These are phyloP conservation scores for Pezicula radicicola DNA, from an alignment of 2,329 filamentous ascomycete species.

Conservation along the genomic window DNA sequence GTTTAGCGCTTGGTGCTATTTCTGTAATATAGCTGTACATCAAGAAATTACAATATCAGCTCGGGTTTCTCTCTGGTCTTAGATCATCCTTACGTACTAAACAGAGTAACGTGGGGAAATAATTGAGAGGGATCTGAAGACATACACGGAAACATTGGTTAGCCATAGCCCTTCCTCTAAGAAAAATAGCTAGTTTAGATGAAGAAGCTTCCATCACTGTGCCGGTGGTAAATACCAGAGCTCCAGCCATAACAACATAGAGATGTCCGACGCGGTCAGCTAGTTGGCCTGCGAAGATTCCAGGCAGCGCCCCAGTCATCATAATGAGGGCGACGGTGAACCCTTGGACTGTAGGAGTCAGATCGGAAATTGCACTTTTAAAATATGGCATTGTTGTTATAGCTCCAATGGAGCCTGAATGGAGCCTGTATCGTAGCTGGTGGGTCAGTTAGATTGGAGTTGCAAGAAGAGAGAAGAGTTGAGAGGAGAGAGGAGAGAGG, in stretches of 20 bases:
- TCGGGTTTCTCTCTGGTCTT: too few relatives aligned
- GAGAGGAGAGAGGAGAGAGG: neutral
- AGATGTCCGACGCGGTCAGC: conserved; percentile 46
- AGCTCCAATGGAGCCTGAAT: too few relatives aligned
- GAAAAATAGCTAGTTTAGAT: conserved; percentile 45
- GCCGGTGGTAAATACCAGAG: conserved; percentile 47
- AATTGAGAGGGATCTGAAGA: neutral
- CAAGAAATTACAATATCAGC: neutral
- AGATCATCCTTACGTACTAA: neutral
- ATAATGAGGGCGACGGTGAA: conserved; percentile 57
- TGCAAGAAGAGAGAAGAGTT: too few relatives aligned
- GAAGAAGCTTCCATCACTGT: conserved; percentile 44
- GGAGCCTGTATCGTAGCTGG: conserved; percentile 39
- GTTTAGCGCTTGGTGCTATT: conserved; percentile 48
- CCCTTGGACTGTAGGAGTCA: conserved; percentile 48
- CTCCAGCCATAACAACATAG: conserved; percentile 41
- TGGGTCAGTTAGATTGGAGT: neutral
- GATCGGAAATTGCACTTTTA: conserved; percentile 37
- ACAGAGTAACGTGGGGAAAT: neutral
- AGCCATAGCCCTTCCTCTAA: conserved; percentile 51
- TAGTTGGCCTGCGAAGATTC: conserved; percentile 51
- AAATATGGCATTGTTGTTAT: conserved; percentile 45
- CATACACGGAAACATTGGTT: conserved; percentile 44
- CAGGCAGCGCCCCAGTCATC: conserved; percentile 52
- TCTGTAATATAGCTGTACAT: conserved; percentile 50